Conservation (phyloP, 2,329 filamentous ascomycete genomes). For the Penicillium janthinellum region DNA sequence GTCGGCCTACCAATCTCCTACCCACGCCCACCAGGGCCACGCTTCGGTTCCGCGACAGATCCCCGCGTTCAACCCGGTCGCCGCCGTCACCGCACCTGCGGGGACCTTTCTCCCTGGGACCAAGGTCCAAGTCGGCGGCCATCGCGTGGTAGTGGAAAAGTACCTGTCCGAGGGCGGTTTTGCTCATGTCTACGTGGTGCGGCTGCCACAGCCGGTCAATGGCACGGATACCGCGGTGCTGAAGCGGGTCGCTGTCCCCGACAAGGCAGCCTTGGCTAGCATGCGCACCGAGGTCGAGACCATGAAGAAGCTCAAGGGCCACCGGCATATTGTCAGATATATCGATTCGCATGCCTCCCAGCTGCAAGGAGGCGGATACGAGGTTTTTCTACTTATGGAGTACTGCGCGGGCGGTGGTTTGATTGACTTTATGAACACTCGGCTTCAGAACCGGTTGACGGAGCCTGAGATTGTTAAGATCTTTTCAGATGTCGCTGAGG, state of each 20-base stretch:
- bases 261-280: constrained; percentile 89
- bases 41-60: constrained; percentile 33
- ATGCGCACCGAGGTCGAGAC: constrained; percentile 99
- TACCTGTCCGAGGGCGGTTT: constrained; percentile 98
- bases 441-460: constrained; percentile 91
- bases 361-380: constrained; percentile 87
- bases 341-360: constrained; percentile 98
- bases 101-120: constrained; percentile 92
- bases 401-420: constrained; percentile 91
- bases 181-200: constrained; percentile 96
- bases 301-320: constrained; percentile 98
- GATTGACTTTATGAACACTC: constrained; percentile 99
- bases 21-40: constrained; percentile 34
- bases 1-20: constrained; percentile 35
- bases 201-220: constrained; percentile 73
- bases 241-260: constrained; percentile 93
- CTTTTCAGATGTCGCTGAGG: constrained; percentile 93
- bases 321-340: constrained; percentile 94
- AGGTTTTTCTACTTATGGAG: constrained; percentile 98
- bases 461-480: constrained; percentile 98
- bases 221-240: constrained; percentile 81
- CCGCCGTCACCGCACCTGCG: constrained; percentile 53
- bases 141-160: constrained; percentile 91
- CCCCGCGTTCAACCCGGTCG: constrained; percentile 39
- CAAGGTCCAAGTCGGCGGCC: constrained; percentile 92